Conservation (phyloP, 2,329 filamentous ascomycete genomes). For the Scytalidium lignicola region DNA sequence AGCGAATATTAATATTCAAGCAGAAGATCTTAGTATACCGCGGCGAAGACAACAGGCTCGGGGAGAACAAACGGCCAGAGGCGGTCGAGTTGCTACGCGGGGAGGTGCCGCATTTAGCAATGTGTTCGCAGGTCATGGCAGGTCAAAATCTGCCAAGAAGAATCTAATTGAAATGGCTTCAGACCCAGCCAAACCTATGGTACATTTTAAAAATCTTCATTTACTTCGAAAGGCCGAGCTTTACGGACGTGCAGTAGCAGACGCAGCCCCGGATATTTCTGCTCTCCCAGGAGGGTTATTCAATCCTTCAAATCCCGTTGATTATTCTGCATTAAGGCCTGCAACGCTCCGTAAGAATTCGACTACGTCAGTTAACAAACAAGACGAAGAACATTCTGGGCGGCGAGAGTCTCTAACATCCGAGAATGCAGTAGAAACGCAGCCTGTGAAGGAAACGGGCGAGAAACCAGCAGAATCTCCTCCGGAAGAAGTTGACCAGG, state of each 20-base stretch:
- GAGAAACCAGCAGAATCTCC: background rate
- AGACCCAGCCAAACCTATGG: constrained; percentile 37
- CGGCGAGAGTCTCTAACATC: background rate
- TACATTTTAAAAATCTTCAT: constrained; percentile 34
- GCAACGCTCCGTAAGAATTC: constrained; percentile 9
- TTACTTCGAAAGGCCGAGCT: constrained; percentile 37
- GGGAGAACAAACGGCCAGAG: constrained; percentile 19
- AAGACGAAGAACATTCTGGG: background rate
- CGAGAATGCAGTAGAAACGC: background rate
- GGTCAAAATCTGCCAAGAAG: constrained; percentile 23
- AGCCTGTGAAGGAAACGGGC: background rate
- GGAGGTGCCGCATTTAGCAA: constrained; percentile 27
- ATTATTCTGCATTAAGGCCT: constrained; percentile 10
- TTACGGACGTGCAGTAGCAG: constrained; percentile 38
- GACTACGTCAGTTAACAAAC: background rate
- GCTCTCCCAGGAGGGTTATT: constrained; percentile 20
- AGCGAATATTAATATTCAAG: background rate
- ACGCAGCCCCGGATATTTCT: constrained; percentile 34
- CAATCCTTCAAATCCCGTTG: constrained; percentile 14
- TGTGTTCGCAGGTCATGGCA: constrained; percentile 41
- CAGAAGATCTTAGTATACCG: background rate
- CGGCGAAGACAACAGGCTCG: constrained; percentile 1
- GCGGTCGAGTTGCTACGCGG: constrained; percentile 18
- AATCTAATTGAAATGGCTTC: constrained; percentile 24
- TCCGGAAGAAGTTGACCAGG: background rate